Conservation (phyloP, 306 rosid genomes). For the Cajanus cajan region DNA sequence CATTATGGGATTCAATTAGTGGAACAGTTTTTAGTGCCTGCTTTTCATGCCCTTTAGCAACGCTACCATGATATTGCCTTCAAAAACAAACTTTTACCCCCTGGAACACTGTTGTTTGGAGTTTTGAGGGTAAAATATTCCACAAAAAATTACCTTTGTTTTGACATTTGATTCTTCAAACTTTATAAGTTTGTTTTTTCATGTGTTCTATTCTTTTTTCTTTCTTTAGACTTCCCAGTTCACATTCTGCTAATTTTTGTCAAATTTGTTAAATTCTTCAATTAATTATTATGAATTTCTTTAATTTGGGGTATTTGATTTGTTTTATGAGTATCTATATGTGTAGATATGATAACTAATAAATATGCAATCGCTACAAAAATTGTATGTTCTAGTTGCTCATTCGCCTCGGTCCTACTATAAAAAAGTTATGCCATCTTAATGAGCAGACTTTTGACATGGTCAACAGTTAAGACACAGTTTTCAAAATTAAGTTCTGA, state of each 20-base stretch:
- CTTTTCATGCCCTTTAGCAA: no score
- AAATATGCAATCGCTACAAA: background rate
- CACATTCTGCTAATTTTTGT: background rate
- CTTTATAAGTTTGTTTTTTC: background rate
- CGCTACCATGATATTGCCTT: background rate
- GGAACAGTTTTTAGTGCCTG: background rate
- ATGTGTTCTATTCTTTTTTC: background rate
- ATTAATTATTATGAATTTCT: background rate
- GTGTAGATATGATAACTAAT: background rate
- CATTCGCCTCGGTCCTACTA: constrained; percentile 12
- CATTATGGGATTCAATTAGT: background rate
- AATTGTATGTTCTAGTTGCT: constrained; percentile 2
- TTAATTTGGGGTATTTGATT: background rate
- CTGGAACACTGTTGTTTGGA: no score
- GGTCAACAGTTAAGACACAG: background rate
- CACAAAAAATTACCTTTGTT: background rate
- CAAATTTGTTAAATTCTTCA: background rate
- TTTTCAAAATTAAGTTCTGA: constrained; percentile 8
- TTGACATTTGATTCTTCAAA: background rate
- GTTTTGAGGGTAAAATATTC: background rate
- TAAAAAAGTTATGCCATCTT: constrained; percentile 10
- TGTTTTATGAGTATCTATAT: background rate
- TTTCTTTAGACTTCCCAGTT: background rate
- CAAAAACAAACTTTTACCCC: background rate
- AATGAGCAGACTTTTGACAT: background rate